These are phyloP conservation scores for Epichloe gansuensis DNA, from an alignment of 2,329 filamentous ascomycete species.

Conservation along the genomic window DNA sequence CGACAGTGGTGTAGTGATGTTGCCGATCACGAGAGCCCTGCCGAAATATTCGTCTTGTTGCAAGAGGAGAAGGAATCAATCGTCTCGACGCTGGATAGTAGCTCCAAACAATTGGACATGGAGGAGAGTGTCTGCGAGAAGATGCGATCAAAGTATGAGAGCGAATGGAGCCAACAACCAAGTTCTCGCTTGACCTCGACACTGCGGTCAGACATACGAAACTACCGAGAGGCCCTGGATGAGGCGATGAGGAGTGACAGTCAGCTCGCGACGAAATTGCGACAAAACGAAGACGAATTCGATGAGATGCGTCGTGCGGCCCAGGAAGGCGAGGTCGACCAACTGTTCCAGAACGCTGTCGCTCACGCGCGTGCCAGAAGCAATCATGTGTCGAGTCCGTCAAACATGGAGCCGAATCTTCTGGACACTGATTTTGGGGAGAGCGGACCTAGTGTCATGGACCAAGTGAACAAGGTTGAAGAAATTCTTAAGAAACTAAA, in stretches of 20 bases:
- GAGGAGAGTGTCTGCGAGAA: conserved; percentile 98
- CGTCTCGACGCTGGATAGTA: conserved; percentile 59
- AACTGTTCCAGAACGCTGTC: conserved; percentile 78
- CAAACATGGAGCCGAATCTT: conserved; percentile 58
- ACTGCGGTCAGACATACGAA: conserved; percentile 72
- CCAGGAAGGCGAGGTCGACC: conserved; percentile 74
- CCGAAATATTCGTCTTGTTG: conserved; percentile 65
- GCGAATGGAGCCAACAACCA: conserved; percentile 94
- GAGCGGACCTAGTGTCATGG: conserved; percentile 63
- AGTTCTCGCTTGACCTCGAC: conserved; percentile 83
- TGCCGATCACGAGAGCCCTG: conserved; percentile 70
- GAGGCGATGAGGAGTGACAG: conserved; percentile 80
- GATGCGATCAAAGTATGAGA: conserved; percentile 95
- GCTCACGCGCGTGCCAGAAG: conserved; percentile 60
- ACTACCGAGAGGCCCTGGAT: conserved; percentile 78
- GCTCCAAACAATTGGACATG: conserved; percentile 83
- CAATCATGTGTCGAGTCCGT: conserved; percentile 49
- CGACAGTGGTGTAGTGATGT: conserved; percentile 89
- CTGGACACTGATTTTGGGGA: conserved; percentile 90
- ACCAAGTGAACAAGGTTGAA: conserved; percentile 83
- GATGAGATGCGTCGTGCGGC: conserved; percentile 90
- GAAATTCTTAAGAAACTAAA: conserved; percentile 85
- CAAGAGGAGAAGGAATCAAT: conserved; percentile 68
- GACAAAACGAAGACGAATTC: conserved; percentile 79
- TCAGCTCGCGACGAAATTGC: conserved; percentile 70